Conservation (phyloP, 1,139 yeast species). For the Pichia inconspicua region DNA sequence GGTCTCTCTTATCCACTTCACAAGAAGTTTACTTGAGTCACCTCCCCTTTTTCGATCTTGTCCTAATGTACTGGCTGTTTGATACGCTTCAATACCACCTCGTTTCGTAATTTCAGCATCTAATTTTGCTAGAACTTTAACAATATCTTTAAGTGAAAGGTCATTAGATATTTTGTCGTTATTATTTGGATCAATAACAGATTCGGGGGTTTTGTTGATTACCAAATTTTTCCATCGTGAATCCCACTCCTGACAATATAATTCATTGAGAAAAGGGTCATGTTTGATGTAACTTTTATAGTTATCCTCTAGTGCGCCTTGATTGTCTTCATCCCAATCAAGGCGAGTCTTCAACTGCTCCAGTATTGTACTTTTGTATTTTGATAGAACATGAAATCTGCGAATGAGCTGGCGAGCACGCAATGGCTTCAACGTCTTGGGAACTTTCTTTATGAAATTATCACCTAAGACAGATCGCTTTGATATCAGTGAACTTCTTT, state of each 20-base stretch:
- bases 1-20: slow-evolving; percentile 54
- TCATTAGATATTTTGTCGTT: slow-evolving; percentile 7
- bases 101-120: slow-evolving; percentile 51
- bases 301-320: slow-evolving; percentile 25
- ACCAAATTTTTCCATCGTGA: slow-evolving; percentile 12
- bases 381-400: slow-evolving; percentile 56
- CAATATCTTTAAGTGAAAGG: slow-evolving; percentile 14
- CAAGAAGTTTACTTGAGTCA: slow-evolving; percentile 71
- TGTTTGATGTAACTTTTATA: slow-evolving; percentile 19
- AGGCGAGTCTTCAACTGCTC: slow-evolving; percentile 15
- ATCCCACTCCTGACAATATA: slow-evolving; percentile 12
- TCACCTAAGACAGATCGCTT: slow-evolving; percentile 16
- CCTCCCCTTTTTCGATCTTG: slow-evolving; percentile 77
- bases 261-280: neutral
- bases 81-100: slow-evolving; percentile 73
- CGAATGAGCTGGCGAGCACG: slow-evolving; percentile 61
- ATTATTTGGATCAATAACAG: slow-evolving; percentile 3
- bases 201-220: slow-evolving; percentile 21
- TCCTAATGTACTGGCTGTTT: slow-evolving; percentile 81
- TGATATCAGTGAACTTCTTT: slow-evolving; percentile 5
- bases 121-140: slow-evolving; percentile 39
- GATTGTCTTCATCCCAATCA: slow-evolving; percentile 11
- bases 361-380: slow-evolving; percentile 38
- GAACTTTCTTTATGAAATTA: slow-evolving; percentile 7
- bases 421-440: slow-evolving; percentile 49